These are phyloP conservation scores for Pseudomassariella vexata DNA, from an alignment of 2,329 filamentous ascomycete species.

Conservation along the genomic window DNA sequence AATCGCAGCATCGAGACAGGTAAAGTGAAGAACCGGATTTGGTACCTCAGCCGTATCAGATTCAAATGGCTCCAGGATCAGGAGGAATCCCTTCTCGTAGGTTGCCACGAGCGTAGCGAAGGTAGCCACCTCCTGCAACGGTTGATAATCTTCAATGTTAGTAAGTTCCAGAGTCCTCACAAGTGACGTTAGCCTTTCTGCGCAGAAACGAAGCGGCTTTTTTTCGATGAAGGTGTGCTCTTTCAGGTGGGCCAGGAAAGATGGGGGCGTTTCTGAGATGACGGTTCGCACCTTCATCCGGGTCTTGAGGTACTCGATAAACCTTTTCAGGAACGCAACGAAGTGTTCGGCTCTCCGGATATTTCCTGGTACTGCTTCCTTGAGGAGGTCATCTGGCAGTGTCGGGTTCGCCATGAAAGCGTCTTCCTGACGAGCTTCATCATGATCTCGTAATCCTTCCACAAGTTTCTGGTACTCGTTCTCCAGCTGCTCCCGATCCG, in stretches of 20 bases:
- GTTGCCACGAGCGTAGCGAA: slow-evolving; percentile 95
- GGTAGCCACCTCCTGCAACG: slow-evolving; percentile 92
- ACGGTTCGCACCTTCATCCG: slow-evolving; percentile 98
- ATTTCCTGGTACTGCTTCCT: slow-evolving; percentile 94
- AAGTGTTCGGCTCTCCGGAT: slow-evolving; percentile 96
- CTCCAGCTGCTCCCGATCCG: slow-evolving; percentile 88
- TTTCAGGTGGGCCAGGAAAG: slow-evolving; percentile 86
- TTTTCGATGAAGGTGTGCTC: slow-evolving; percentile 97
- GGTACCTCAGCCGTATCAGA: slow-evolving; percentile 92
- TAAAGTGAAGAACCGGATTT: slow-evolving; percentile 95
- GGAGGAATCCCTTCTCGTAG: slow-evolving; percentile 91
- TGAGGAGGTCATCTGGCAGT: slow-evolving; percentile 85
- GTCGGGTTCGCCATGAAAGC: slow-evolving; percentile 97
- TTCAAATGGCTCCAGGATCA: slow-evolving; percentile 97
- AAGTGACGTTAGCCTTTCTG: slow-evolving; percentile 87
- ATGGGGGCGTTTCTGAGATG: slow-evolving; percentile 93
- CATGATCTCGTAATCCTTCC: slow-evolving; percentile 80
- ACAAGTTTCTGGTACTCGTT: slow-evolving; percentile 95
- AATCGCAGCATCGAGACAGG: slow-evolving; percentile 93
- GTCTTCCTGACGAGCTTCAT: slow-evolving; percentile 87
- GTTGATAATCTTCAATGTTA: slow-evolving; percentile 96
- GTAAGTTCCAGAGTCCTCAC: slow-evolving; percentile 92
- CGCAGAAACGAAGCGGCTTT: slow-evolving; percentile 90
- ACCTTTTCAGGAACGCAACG: slow-evolving; percentile 86
- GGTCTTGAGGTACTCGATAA: slow-evolving; percentile 96